Conservation (phyloP, 1,139 yeast genomes). For the Debaryomyces nepalensis region DNA sequence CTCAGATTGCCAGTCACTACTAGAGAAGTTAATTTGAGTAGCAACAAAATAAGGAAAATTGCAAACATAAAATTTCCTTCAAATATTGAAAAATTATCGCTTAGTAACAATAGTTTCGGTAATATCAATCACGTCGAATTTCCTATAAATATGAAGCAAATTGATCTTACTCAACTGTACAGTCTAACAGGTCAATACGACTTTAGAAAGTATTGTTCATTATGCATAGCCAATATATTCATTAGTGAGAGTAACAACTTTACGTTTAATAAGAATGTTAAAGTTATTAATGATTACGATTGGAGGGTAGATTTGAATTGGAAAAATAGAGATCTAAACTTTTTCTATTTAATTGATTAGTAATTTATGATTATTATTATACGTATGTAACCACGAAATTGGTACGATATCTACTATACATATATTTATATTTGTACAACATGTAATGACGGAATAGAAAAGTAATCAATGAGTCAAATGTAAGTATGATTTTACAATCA, state of each 20-base stretch:
- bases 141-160: background rate
- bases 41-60: constrained; percentile 8
- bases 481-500: background rate
- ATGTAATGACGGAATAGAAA: too few species aligned
- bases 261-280: constrained; percentile 1
- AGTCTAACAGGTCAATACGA: constrained; percentile 3
- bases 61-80: constrained; percentile 8
- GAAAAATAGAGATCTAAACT: constrained; percentile 6
- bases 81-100: constrained; percentile 1
- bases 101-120: constrained; percentile 6
- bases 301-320: constrained; percentile 8
- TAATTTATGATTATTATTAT: background rate
- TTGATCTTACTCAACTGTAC: constrained; percentile 9
- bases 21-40: constrained; percentile 5
- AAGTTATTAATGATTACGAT: constrained; percentile 7
- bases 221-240: constrained; percentile 4
- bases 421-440: background rate
- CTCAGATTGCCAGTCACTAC: background rate
- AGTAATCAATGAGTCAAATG: too few species aligned
- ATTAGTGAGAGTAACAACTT: constrained; percentile 3
- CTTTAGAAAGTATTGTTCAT: constrained; percentile 1
- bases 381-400: background rate
- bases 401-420: background rate
- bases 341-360: background rate
- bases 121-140: constrained; percentile 1